Conservation (phyloP, 306 rosid genomes). For the Quercus gilva region DNA sequence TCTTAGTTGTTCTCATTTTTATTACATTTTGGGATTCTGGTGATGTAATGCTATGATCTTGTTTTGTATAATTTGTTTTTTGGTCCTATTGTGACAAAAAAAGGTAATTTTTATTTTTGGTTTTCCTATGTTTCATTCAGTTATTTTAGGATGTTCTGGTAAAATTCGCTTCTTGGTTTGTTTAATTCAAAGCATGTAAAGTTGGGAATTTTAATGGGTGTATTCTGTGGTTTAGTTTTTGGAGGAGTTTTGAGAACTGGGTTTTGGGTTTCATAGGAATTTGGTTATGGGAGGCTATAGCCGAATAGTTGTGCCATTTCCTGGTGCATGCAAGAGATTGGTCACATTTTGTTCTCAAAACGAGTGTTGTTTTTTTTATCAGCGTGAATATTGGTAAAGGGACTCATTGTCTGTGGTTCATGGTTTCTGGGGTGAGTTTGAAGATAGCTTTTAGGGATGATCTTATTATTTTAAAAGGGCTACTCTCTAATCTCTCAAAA, state of each 20-base stretch:
- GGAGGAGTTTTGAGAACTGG: conserved; percentile 18
- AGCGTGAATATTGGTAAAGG: background rate
- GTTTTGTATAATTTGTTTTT: background rate
- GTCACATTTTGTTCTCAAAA: background rate
- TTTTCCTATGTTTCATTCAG: background rate
- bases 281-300: background rate
- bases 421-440: background rate
- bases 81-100: background rate
- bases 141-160: background rate
- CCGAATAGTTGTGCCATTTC: background rate
- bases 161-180: background rate
- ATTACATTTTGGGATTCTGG: background rate
- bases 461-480: background rate
- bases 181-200: background rate
- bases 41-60: background rate
- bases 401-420: background rate
- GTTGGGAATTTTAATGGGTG: background rate
- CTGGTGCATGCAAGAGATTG: conserved; percentile 45
- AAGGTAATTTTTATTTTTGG: background rate
- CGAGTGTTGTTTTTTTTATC: background rate
- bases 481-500: background rate
- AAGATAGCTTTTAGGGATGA: background rate
- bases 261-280: conserved; percentile 37
- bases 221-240: background rate
- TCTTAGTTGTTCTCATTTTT: background rate